These are phyloP conservation scores for Odontarrhena argentea DNA, from an alignment of 345 rosid species.

Conservation along the genomic window DNA sequence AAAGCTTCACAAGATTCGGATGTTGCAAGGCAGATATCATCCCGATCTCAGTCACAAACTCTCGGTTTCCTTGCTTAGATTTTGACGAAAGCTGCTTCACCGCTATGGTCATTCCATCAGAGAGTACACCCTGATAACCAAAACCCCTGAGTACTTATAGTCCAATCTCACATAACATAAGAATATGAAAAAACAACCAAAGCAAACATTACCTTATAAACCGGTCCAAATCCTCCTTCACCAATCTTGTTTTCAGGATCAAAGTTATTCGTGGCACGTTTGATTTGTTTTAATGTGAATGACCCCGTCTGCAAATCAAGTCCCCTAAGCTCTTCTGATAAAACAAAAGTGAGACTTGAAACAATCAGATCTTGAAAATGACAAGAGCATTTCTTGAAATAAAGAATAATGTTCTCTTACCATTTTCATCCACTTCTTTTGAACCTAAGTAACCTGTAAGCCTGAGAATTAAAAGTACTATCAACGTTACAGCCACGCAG, in stretches of 20 bases:
- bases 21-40: slow-evolving; percentile 66
- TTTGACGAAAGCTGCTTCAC: slow-evolving; percentile 69
- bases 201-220: slow-evolving; percentile 62
- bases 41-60: slow-evolving; percentile 63
- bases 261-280: slow-evolving; percentile 72
- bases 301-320: slow-evolving; percentile 76
- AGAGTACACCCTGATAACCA: slow-evolving; percentile 51
- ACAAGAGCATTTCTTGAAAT: slow-evolving; percentile 12
- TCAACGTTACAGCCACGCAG: slow-evolving; percentile 40
- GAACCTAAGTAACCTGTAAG: slow-evolving; percentile 57
- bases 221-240: slow-evolving; percentile 98
- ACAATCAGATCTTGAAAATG: slow-evolving; percentile 19
- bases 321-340: slow-evolving; percentile 54
- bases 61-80: slow-evolving; percentile 71
- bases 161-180: not conserved
- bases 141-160: slow-evolving; percentile 27
- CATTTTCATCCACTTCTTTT: slow-evolving; percentile 58
- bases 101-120: slow-evolving; percentile 60
- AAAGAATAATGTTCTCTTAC: slow-evolving; percentile 37
- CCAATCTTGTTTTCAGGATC: slow-evolving; percentile 75
- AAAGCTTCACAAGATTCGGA: slow-evolving; percentile 66
- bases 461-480: slow-evolving; percentile 52
- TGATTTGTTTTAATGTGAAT: slow-evolving; percentile 75
- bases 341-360: slow-evolving; percentile 1
- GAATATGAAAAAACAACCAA: not conserved